Evolutionary conservation across 768 basidiomycete genomes (phyloP), one percentile per base, ranked within the genome.

Genomic region (Hypsizygus marmoreus): DNA sequence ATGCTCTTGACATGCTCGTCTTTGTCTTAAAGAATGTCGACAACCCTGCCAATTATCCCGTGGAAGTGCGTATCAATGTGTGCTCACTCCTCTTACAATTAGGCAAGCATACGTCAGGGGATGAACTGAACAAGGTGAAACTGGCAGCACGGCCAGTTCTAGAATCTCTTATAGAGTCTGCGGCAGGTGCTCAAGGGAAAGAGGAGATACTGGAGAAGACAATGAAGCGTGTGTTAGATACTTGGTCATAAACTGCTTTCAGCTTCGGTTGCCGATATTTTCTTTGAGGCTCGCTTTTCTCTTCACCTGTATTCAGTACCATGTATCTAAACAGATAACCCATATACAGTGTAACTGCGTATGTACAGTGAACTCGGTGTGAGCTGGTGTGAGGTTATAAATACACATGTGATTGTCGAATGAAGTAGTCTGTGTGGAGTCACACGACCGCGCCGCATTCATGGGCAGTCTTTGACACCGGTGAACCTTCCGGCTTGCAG

Each of bases 61-160:
- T 80, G 14, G 91, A 92, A 68, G 79, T 93, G 46, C 80, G 88
- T 36, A 71, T 80, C 20, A 93, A 93, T 55, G 77, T 82, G 13
- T 91, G 88, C 60, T 78, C 84, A 6, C 74, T 93, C 48, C 65
- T 93, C 20, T 72, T 79, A 30, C 84, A 88, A 52, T 59, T 89
- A 14, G 76, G 76, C 25, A 76, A 76, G 54, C 73, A 82, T 56
- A 66, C 71, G 3, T 61, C 76, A 7, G 75, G 74, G 6, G 73
- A 75, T 4, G 72, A 76, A 23, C 61, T 82, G 44, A 63, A 66
- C 19, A 67, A 62, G 25, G 57, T 90, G 41, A 81, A 82, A 63
- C 77, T 75, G 4, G 64, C 65, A 33, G 67, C 78, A 19, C 63
- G 69, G 37, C 73, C 79, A 8, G 73, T 77, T 16, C 57, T 90